Percentiles rank a stretch among this genome's conserved stretches.
Evolutionary conservation across 768 basidiomycete genomes (phyloP).

Genomic region (Cyathus striatus): DNA sequence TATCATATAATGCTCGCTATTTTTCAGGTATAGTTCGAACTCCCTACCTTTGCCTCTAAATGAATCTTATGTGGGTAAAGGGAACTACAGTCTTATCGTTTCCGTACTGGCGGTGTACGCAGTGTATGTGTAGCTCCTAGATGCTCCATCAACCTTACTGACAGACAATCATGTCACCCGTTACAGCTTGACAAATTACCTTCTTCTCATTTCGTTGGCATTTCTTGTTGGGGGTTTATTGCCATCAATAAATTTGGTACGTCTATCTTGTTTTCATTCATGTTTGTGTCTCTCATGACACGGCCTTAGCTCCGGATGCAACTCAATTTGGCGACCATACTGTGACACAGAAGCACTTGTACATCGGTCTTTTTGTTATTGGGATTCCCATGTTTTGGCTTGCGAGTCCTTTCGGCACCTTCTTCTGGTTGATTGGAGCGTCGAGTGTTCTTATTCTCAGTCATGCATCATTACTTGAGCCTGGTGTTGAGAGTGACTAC

Average conservation of each 20-base stretch:
- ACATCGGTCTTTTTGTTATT: slow-evolving; percentile 85
- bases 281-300: slow-evolving; percentile 2
- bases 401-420: slow-evolving; percentile 69
- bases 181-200: slow-evolving; percentile 71
- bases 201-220: slow-evolving; percentile 74
- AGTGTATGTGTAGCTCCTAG: slow-evolving; percentile 40
- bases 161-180: neutral
- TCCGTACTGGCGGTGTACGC: slow-evolving; percentile 81
- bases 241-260: slow-evolving; percentile 87
- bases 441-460: slow-evolving; percentile 79
- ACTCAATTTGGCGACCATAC: slow-evolving; percentile 76
- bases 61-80: slow-evolving; percentile 26
- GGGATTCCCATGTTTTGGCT: slow-evolving; percentile 85
- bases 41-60: slow-evolving; percentile 5
- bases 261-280: slow-evolving; percentile 15
- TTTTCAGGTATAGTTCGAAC: slow-evolving; percentile 55
- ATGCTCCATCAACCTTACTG: neutral
- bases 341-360: slow-evolving; percentile 87
- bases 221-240: slow-evolving; percentile 89
- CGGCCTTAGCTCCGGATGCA: slow-evolving; percentile 67
- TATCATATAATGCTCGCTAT: slow-evolving; percentile 92
- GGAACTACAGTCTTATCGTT: slow-evolving; percentile 85
- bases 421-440: slow-evolving; percentile 94
- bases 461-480: slow-evolving; percentile 88
- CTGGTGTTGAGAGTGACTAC: slow-evolving; percentile 94